Conservation (phyloP, 768 basidiomycete genomes). For the Astraeus odoratus region DNA sequence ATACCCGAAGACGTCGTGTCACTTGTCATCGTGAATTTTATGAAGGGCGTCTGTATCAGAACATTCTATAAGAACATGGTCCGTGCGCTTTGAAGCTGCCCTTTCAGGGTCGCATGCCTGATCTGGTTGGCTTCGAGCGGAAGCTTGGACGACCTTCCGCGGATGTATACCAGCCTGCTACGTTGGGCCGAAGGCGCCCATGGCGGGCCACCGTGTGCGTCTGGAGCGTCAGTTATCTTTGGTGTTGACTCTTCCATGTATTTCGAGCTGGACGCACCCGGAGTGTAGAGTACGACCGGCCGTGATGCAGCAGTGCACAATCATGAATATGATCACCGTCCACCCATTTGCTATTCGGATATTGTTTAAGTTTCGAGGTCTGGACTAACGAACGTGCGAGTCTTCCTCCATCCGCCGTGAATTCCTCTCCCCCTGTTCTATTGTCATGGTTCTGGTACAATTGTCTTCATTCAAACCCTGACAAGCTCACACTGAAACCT, state of each 20-base stretch:
- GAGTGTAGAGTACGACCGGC: background rate
- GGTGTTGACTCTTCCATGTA: background rate
- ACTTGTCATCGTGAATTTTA: background rate
- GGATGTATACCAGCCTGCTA: background rate
- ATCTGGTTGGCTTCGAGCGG: too few relatives aligned
- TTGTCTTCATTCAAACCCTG: background rate
- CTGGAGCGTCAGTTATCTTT: background rate
- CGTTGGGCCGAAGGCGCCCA: too few relatives aligned
- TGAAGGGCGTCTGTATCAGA: background rate
- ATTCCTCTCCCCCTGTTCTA: background rate
- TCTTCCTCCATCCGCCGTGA: background rate
- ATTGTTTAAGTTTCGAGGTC: background rate
- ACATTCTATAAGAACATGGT: background rate
- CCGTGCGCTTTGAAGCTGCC: background rate
- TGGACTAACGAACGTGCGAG: background rate
- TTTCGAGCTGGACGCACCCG: background rate
- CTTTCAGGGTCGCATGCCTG: background rate
- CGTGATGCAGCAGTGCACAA: background rate
- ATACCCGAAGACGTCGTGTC: background rate
- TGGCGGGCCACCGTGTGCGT: too few relatives aligned
- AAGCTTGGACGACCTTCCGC: too few relatives aligned
- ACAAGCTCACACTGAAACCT: too few relatives aligned
- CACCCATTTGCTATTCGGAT: conserved; percentile 4
- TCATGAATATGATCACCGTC: background rate
- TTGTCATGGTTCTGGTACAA: background rate